Conservation (phyloP, 1,284 basidiomycete genomes). For the Ceratobasidium sp. region DNA sequence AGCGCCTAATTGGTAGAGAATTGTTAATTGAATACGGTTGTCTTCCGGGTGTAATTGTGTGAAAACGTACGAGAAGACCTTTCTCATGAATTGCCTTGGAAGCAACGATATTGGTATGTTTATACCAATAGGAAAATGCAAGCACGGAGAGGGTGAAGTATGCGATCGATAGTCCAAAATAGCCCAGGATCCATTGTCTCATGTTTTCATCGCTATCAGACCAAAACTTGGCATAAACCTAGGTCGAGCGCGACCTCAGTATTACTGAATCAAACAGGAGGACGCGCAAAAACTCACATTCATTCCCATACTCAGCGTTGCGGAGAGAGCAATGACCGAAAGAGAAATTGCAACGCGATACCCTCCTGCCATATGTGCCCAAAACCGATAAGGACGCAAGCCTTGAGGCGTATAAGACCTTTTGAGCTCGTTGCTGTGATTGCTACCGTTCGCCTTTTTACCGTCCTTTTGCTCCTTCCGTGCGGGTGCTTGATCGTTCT, state of each 20-base stretch:
- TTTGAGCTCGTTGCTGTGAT: conserved; percentile 11
- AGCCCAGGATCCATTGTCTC: conserved; percentile 45
- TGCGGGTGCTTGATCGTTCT: too few relatives aligned
- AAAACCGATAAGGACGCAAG: conserved; percentile 27
- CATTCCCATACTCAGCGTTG: neutral
- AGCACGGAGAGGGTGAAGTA: conserved; percentile 43
- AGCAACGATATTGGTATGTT: neutral
- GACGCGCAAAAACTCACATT: neutral
- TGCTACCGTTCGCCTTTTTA: too few relatives aligned
- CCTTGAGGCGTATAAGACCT: conserved; percentile 18
- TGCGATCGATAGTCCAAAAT: conserved; percentile 47
- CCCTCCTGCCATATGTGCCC: conserved; percentile 5
- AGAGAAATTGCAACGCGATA: neutral
- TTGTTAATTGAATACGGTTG: neutral
- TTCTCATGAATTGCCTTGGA: neutral
- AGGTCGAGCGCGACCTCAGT: neutral
- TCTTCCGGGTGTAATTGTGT: too few relatives aligned
- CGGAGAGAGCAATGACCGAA: neutral
- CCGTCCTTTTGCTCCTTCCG: neutral
- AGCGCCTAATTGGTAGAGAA: conserved; percentile 5
- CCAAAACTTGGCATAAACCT: conserved; percentile 44
- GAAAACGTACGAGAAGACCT: neutral
- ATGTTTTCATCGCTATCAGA: conserved; percentile 20
- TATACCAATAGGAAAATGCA: conserved; percentile 44
- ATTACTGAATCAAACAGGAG: neutral